These are phyloP conservation scores for Luffa aegyptiaca DNA, from an alignment of 306 rosid genomes.

Conservation along the genomic window DNA sequence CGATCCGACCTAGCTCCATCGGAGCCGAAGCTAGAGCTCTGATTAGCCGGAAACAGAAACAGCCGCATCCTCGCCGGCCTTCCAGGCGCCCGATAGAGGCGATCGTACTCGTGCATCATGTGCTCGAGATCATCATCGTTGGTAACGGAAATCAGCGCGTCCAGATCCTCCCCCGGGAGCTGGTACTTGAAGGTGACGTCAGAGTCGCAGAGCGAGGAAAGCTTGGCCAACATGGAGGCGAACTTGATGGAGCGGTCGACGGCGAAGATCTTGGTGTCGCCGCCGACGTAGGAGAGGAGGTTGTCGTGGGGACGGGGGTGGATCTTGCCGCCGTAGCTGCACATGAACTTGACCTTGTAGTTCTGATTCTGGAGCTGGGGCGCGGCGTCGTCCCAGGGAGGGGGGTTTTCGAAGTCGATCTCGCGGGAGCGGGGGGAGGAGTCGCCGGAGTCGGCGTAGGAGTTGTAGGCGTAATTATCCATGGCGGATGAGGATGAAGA, in stretches of 20 bases:
- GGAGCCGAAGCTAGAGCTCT: conserved; percentile 24
- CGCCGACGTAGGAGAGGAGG: conserved; percentile 75
- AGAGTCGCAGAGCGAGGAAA: conserved; percentile 39
- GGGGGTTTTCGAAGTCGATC: conserved; percentile 74
- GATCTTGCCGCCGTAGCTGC: conserved; percentile 95
- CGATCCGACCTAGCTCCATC: conserved; percentile 30
- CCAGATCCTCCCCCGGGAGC: conserved; percentile 94
- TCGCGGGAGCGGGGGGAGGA: conserved; percentile 88
- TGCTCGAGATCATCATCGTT: conserved; percentile 92
- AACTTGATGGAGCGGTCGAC: conserved; percentile 68
- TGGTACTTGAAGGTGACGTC: conserved; percentile 80
- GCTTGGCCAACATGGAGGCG: conserved; percentile 41
- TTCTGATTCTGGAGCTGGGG: conserved; percentile 20
- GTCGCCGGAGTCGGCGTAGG: conserved; percentile 79
- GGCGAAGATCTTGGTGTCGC: conserved; percentile 91
- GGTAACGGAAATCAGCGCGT: conserved; percentile 79
- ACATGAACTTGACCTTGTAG: conserved; percentile 80
- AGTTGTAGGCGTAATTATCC: conserved; percentile 63
- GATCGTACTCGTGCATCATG: conserved; percentile 97
- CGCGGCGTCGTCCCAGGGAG: conserved; percentile 70
- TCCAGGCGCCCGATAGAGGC: conserved; percentile 58
- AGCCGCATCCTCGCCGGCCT: conserved; percentile 74
- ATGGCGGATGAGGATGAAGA: conserved; percentile 7
- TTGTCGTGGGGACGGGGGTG: conserved; percentile 87
- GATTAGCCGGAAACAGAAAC: conserved; percentile 35